Percentiles rank a stretch among this genome's conserved stretches.
phyloP scores from a whole-genome alignment of 106 monocot species.

The Iris macrosiphon region DNA sequence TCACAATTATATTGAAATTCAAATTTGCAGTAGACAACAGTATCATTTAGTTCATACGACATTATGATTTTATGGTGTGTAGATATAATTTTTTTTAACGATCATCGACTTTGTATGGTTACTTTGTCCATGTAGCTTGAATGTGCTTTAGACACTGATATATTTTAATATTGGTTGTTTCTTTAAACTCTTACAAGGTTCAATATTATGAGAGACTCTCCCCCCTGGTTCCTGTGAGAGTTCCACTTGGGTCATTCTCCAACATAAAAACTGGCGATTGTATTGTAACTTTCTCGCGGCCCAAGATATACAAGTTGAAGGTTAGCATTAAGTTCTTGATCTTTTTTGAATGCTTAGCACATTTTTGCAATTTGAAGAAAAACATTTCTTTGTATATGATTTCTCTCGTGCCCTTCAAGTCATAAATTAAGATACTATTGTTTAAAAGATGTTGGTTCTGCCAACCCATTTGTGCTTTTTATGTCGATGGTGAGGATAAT shows the following conservation, averaged over 20 bases:
- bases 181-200: constrained; percentile 36
- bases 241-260: constrained; percentile 69
- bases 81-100: too few relatives aligned
- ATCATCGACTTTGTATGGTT: too few relatives aligned
- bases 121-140: too few relatives aligned
- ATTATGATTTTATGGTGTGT: too few relatives aligned
- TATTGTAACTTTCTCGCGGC: constrained; percentile 79
- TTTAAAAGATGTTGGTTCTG: too few relatives aligned
- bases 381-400: not conserved
- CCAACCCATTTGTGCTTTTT: too few relatives aligned
- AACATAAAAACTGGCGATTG: constrained; percentile 75
- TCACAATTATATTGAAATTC: too few relatives aligned
- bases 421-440: not conserved
- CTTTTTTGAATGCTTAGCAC: not conserved
- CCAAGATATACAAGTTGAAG: constrained; percentile 79
- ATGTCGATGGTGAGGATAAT: too few relatives aligned
- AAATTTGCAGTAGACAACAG: too few relatives aligned
- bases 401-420: not conserved
- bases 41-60: too few relatives aligned
- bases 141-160: too few relatives aligned
- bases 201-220: constrained; percentile 89
- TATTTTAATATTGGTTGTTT: not conserved
- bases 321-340: constrained; percentile 25
- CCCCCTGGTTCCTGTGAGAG: constrained; percentile 61
- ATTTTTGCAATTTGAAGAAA: not conserved